A percentile compares a stretch with the other conserved stretches of the same genome.
These are phyloP conservation scores for Thecaphora frezii DNA, from an alignment of 1,284 basidiomycete species.

Conservation along the genomic window DNA sequence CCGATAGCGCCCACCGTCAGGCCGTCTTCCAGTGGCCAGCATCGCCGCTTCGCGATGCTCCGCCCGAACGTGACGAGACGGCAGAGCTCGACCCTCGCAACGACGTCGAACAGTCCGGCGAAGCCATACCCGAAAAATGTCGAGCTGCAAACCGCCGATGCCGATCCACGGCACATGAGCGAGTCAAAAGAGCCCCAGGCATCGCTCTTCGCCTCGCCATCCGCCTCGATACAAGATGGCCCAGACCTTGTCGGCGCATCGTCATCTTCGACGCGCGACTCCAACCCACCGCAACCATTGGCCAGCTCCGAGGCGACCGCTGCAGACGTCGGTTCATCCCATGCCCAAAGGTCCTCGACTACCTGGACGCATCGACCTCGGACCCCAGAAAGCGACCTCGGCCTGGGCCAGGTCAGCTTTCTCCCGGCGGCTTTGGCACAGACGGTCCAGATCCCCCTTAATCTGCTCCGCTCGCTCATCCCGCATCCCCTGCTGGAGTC, in stretches of 20 bases:
- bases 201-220: background rate
- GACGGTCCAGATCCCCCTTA: constrained; percentile 26
- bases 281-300: too few relatives aligned
- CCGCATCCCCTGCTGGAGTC: constrained; percentile 33
- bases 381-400: background rate
- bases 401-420: background rate
- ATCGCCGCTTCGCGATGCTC: background rate
- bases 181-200: background rate
- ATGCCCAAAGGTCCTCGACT: background rate
- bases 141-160: background rate
- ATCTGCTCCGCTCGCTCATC: constrained; percentile 30
- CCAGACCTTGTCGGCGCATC: background rate
- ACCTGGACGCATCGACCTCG: background rate
- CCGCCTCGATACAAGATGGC: background rate
- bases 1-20: constrained; percentile 7
- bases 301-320: background rate
- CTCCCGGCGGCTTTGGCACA: constrained; percentile 26
- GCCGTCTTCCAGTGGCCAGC: background rate
- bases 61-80: background rate
- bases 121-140: background rate
- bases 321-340: background rate
- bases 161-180: background rate
- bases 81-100: background rate
- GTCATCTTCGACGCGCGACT: too few relatives aligned
- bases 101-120: background rate